These are phyloP conservation scores for Detonula confervacea DNA, from an alignment of 352 stramenopile genomes.

Conservation along the genomic window DNA sequence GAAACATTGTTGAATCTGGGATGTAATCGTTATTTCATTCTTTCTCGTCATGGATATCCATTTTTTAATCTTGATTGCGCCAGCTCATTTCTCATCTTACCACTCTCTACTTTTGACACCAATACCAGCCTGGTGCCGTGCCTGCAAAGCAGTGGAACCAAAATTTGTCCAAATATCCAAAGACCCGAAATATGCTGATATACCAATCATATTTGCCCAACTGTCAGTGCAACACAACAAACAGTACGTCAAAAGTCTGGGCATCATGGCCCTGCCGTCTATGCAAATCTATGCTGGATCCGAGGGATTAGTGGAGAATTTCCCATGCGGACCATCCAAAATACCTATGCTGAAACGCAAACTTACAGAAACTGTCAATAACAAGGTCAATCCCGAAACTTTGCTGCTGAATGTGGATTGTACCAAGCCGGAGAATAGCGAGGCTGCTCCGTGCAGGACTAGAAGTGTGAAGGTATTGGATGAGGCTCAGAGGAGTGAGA, in stretches of 20 bases:
- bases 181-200: conserved; percentile 63
- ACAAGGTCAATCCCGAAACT: conserved; percentile 63
- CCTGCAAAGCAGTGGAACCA: conserved; percentile 83
- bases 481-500: conserved; percentile 40
- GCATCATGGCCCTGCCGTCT: conserved; percentile 81
- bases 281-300: conserved; percentile 80
- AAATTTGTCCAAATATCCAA: conserved; percentile 80
- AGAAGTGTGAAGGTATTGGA: conserved; percentile 39
- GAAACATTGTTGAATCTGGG: too few species aligned
- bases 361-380: conserved; percentile 73
- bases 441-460: conserved; percentile 52
- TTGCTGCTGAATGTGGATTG: conserved; percentile 57
- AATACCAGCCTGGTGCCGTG: conserved; percentile 85
- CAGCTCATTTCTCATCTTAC: too few species aligned
- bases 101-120: too few species aligned
- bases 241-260: conserved; percentile 80
- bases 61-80: too few species aligned
- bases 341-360: conserved; percentile 85
- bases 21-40: too few species aligned
- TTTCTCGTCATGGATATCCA: too few species aligned
- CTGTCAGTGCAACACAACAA: conserved; percentile 82
- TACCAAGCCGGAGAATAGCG: conserved; percentile 43
- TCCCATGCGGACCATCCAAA: conserved; percentile 85
- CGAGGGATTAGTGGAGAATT: conserved; percentile 76
- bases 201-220: conserved; percentile 77